Conservation (phyloP, 352 stramenopile genomes). For the Thalassiosira exigua region DNA sequence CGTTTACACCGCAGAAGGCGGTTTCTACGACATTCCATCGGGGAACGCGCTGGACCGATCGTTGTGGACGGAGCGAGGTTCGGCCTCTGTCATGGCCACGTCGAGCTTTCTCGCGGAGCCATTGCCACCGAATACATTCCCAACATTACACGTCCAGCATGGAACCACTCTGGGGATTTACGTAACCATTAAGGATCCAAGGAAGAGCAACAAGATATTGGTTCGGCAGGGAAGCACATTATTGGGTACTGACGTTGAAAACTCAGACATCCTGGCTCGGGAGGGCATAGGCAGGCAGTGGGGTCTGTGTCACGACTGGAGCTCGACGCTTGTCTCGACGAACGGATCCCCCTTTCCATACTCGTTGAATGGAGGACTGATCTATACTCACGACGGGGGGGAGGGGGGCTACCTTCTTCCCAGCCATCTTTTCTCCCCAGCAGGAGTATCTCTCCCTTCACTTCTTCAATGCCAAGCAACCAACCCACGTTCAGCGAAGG, state of each 20-base stretch:
- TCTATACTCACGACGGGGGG: too few species aligned
- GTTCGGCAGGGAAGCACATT: background rate
- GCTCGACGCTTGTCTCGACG: too few species aligned
- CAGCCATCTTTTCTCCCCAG: conserved; percentile 7
- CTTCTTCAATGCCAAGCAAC: conserved; percentile 5
- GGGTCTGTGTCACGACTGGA: conserved; percentile 23
- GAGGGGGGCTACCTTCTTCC: too few species aligned
- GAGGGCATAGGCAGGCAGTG: conserved; percentile 31
- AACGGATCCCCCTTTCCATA: too few species aligned
- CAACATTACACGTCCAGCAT: conserved; percentile 23
- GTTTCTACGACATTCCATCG: conserved; percentile 24
- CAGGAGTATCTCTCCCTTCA: conserved; percentile 10
- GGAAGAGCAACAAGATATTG: conserved; percentile 15
- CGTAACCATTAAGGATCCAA: conserved; percentile 21
- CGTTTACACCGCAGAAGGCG: conserved; percentile 14
- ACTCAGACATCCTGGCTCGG: conserved; percentile 13
- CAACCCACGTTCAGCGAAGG: conserved; percentile 2
- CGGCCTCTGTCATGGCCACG: conserved; percentile 4
- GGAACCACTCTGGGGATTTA: conserved; percentile 19
- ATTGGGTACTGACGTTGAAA: conserved; percentile 8
- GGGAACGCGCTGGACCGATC: conserved; percentile 4
- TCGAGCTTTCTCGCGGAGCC: background rate
- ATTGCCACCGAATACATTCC: conserved; percentile 22
- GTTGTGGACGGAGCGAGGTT: background rate
- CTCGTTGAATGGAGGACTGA: too few species aligned